Evolutionary conservation across 495 filamentous ascomycete genomes (phyloP).

Genomic region (Penicillium egyptiacum): DNA sequence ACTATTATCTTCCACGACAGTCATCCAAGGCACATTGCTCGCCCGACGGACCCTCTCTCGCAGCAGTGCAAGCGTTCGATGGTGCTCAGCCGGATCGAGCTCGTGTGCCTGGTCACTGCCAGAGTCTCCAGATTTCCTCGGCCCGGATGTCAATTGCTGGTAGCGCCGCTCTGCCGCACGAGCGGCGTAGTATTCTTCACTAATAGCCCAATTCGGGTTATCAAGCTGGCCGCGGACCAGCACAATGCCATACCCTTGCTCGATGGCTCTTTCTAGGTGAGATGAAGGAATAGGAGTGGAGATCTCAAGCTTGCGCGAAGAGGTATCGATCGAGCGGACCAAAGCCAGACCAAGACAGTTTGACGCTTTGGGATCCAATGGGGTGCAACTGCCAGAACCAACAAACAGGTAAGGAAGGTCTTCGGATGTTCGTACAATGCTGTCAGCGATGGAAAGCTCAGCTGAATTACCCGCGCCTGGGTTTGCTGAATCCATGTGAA

Average conservation of each 20-base stretch:
- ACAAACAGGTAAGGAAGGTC: constrained; percentile 46
- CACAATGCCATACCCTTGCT: constrained; percentile 42
- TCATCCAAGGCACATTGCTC: constrained; percentile 50
- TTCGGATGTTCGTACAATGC: constrained; percentile 37
- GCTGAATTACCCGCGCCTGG: background rate
- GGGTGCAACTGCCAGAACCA: constrained; percentile 38
- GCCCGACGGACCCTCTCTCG: constrained; percentile 40
- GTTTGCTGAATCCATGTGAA: constrained; percentile 27
- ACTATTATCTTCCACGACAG: constrained; percentile 43
- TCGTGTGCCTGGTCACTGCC: constrained; percentile 7
- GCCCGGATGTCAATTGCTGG: constrained; percentile 23
- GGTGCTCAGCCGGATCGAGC: constrained; percentile 20
- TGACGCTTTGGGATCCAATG: constrained; percentile 44
- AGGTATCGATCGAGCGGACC: constrained; percentile 47
- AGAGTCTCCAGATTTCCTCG: constrained; percentile 26
- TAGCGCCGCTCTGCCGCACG: constrained; percentile 40
- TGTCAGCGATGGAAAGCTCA: constrained; percentile 15
- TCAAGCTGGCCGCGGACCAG: constrained; percentile 55
- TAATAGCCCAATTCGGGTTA: constrained; percentile 52
- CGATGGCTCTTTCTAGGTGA: constrained; percentile 31
- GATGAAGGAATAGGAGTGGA: constrained; percentile 47
- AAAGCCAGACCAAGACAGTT: constrained; percentile 54
- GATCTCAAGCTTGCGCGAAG: constrained; percentile 43
- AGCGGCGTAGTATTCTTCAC: constrained; percentile 46
- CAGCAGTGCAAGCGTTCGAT: constrained; percentile 26